Percentiles rank a stretch among this genome's conserved stretches.
Conservation (phyloP, 495 filamentous ascomycete genomes). For the Mytilinidion resinicola region DNA sequence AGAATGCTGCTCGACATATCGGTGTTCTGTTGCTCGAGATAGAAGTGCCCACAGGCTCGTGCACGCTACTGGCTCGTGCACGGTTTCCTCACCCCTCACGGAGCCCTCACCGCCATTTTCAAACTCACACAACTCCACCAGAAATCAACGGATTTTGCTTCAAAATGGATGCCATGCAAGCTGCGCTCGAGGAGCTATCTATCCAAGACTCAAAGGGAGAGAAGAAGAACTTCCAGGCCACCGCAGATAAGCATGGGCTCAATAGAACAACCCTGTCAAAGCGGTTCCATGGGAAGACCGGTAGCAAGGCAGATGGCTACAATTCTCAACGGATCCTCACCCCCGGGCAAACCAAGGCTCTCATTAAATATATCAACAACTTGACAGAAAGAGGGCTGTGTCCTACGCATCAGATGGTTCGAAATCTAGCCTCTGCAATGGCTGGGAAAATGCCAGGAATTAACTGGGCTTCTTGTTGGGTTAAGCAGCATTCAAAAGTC, state of each 20-base stretch:
- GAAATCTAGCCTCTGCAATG: conserved; percentile 1
- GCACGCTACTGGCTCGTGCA: background rate
- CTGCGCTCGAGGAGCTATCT: background rate
- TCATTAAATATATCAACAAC: conserved; percentile 5
- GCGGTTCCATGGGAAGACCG: background rate
- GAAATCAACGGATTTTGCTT: background rate
- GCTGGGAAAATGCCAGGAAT: background rate
- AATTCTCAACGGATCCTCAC: background rate
- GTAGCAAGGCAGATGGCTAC: background rate
- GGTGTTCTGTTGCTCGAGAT: too few species aligned
- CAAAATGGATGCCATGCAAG: background rate
- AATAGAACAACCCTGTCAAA: background rate
- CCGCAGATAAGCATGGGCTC: background rate
- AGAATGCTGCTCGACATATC: too few species aligned
- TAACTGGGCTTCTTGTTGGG: background rate
- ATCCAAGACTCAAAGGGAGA: too few species aligned
- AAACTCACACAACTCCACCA: background rate
- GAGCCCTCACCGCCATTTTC: too few species aligned
- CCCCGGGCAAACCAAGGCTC: background rate
- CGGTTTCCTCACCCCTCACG: background rate
- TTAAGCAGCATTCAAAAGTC: background rate
- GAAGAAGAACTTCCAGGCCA: background rate
- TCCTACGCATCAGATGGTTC: background rate
- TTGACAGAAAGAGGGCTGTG: background rate
- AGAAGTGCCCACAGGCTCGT: too few species aligned